Percentiles rank a stretch among this genome's conserved stretches.
Conservation (phyloP, 1,284 basidiomycete genomes). For the Sutorius eximius region DNA sequence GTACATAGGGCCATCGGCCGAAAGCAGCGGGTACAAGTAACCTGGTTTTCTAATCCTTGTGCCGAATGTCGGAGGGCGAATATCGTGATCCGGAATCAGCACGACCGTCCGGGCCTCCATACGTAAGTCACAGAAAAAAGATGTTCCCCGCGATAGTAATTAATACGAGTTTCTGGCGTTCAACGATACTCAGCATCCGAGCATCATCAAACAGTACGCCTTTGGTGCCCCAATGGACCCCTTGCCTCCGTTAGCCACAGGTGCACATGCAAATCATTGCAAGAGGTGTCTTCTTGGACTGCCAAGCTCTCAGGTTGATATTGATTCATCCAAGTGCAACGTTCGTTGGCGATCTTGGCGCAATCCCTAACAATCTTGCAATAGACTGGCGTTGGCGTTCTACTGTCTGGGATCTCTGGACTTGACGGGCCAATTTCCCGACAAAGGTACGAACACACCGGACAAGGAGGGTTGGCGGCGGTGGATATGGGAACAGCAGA, state of each 20-base stretch:
- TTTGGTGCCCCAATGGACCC: slow-evolving; percentile 9
- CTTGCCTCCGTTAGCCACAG: slow-evolving; percentile 37
- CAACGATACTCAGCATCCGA: not conserved
- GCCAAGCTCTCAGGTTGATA: slow-evolving; percentile 53
- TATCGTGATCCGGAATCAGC: too few species aligned
- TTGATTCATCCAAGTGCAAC: slow-evolving; percentile 56
- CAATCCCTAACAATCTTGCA: slow-evolving; percentile 14
- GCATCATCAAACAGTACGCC: not conserved
- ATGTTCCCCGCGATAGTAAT: too few species aligned
- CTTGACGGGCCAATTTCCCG: slow-evolving; percentile 57
- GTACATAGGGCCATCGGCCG: too few species aligned
- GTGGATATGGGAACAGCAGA: slow-evolving; percentile 90
- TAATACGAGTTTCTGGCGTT: too few species aligned
- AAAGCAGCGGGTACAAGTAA: too few species aligned
- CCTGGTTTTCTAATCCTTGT: too few species aligned
- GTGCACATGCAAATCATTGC: slow-evolving; percentile 53
- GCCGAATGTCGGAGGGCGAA: too few species aligned
- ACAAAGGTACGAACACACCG: slow-evolving; percentile 42
- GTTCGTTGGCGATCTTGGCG: slow-evolving; percentile 8
- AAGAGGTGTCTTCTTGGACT: slow-evolving; percentile 57
- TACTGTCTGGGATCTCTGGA: slow-evolving; percentile 83
- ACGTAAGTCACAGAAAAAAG: too few species aligned
- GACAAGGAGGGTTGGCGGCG: slow-evolving; percentile 68
- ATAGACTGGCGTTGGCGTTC: slow-evolving; percentile 79
- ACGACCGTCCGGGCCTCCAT: too few species aligned